These are phyloP conservation scores for Rhodotorula sp. DNA, from an alignment of 1,284 basidiomycete species.

Conservation along the genomic window DNA sequence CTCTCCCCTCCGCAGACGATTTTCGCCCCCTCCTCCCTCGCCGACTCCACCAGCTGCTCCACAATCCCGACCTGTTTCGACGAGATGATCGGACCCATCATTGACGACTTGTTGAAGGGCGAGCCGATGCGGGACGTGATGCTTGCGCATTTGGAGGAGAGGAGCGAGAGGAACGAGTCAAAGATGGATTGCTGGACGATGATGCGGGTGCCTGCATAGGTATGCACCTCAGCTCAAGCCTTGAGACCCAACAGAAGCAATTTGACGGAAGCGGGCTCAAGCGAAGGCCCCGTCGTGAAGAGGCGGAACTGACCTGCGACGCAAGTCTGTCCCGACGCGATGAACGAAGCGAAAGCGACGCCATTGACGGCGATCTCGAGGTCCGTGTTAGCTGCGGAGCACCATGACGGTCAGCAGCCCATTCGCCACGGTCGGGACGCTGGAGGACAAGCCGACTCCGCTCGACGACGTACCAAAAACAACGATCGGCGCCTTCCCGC, in stretches of 20 bases:
- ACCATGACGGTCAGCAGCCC: neutral
- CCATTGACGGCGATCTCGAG: constrained; percentile 41
- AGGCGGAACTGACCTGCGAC: constrained; percentile 23
- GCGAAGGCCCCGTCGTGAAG: neutral
- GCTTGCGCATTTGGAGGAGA: constrained; percentile 66
- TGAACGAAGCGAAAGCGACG: constrained; percentile 37
- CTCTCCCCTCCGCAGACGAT: constrained; percentile 63
- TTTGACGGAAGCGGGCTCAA: too few species aligned
- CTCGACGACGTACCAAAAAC: constrained; percentile 29
- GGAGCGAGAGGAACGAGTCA: constrained; percentile 69
- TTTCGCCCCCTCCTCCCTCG: constrained; percentile 78
- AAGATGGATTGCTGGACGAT: constrained; percentile 55
- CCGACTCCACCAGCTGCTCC: constrained; percentile 83
- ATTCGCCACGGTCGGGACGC: too few species aligned
- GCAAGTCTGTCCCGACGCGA: constrained; percentile 34
- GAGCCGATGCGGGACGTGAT: constrained; percentile 66
- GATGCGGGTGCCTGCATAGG: constrained; percentile 20
- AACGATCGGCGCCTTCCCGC: constrained; percentile 49
- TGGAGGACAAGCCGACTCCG: too few species aligned
- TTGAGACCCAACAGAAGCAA: neutral
- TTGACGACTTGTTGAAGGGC: constrained; percentile 62
- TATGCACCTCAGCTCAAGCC: neutral
- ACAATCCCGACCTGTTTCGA: constrained; percentile 76
- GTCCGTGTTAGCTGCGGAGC: constrained; percentile 45
- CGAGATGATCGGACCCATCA: constrained; percentile 66